Evolutionary conservation across 768 basidiomycete genomes (phyloP).

Genomic region (Cystoderma amianthinum): DNA sequence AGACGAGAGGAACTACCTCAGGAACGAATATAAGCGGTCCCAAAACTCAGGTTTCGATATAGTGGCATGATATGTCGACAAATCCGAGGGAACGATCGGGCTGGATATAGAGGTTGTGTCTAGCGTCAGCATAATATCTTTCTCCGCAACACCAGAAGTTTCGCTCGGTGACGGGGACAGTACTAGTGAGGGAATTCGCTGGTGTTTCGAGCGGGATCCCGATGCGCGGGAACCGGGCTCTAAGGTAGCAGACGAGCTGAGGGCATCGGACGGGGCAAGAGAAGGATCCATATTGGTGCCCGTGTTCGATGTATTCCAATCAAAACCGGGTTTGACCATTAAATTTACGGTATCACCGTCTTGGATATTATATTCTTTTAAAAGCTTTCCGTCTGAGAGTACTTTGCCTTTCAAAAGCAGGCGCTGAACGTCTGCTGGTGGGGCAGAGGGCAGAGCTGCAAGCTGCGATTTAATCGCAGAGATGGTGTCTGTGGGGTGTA

Average conservation of each 20-base stretch:
- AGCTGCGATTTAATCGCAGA: conserved; percentile 73
- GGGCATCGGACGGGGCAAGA: conserved; percentile 12
- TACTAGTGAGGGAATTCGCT: conserved; percentile 71
- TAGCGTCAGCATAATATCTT: conserved; percentile 65
- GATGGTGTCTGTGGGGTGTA: conserved; percentile 81
- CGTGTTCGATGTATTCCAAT: conserved; percentile 46
- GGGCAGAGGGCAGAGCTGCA: conserved; percentile 58
- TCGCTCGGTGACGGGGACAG: conserved; percentile 69
- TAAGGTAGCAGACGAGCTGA: conserved; percentile 12
- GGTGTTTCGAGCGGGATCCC: conserved; percentile 37
- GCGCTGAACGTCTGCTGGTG: conserved; percentile 75
- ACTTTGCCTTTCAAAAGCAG: conserved; percentile 94
- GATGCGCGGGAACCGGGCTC: conserved; percentile 15
- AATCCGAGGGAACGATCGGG: conserved; percentile 29
- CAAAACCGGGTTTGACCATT: conserved; percentile 73
- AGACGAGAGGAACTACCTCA: conserved; percentile 40
- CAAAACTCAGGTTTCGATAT: conserved; percentile 80
- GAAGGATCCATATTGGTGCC: conserved; percentile 6
- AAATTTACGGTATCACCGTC: conserved; percentile 81
- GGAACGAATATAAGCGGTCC: conserved; percentile 58
- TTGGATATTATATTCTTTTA: conserved; percentile 85
- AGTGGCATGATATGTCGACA: conserved; percentile 56
- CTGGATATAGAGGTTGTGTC: conserved; percentile 43
- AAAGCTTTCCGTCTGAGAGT: conserved; percentile 78
- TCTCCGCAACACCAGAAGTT: conserved; percentile 25